These are phyloP conservation scores for Onygenales sp. DNA, from an alignment of 2,329 filamentous ascomycete species.

Conservation along the genomic window DNA sequence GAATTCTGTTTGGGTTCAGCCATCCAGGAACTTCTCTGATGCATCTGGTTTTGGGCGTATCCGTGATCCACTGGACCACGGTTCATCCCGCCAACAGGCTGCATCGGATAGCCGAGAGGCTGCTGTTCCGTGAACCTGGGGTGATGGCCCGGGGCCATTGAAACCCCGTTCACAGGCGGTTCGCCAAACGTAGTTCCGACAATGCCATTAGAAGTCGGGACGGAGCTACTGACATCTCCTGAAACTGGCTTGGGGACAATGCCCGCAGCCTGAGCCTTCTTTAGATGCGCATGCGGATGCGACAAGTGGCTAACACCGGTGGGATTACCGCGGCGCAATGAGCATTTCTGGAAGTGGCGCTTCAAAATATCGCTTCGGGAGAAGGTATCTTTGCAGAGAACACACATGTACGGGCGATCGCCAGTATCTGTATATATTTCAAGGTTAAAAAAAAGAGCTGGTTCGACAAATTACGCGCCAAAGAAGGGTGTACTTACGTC, in stretches of 20 bases:
- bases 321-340: constrained; percentile 88
- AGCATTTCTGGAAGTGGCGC: constrained; percentile 98
- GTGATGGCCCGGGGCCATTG: constrained; percentile 20
- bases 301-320: constrained; percentile 91
- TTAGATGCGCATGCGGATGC: constrained; percentile 81
- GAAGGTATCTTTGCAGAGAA: constrained; percentile 95
- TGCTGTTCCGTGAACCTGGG: constrained; percentile 33
- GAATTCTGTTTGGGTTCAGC: constrained; percentile 36
- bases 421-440: constrained; percentile 64
- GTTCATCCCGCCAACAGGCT: constrained; percentile 32
- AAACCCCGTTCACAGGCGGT: constrained; percentile 33
- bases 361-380: constrained; percentile 96
- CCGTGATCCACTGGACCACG: constrained; percentile 28
- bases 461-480: too few relatives aligned
- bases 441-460: constrained; percentile 17
- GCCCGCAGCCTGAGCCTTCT: constrained; percentile 51
- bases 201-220: constrained; percentile 34
- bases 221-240: constrained; percentile 37
- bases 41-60: constrained; percentile 26
- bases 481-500: constrained; percentile 61
- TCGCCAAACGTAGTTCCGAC: constrained; percentile 34
- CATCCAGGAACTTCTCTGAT: constrained; percentile 33
- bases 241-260: constrained; percentile 32
- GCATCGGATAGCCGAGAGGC: constrained; percentile 34
- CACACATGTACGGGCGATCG: constrained; percentile 96